Percentiles rank a stretch among this genome's conserved stretches.
Evolutionary conservation across 1,284 basidiomycete genomes (phyloP).

Genomic region (Ceratobasidium sp.): DNA sequence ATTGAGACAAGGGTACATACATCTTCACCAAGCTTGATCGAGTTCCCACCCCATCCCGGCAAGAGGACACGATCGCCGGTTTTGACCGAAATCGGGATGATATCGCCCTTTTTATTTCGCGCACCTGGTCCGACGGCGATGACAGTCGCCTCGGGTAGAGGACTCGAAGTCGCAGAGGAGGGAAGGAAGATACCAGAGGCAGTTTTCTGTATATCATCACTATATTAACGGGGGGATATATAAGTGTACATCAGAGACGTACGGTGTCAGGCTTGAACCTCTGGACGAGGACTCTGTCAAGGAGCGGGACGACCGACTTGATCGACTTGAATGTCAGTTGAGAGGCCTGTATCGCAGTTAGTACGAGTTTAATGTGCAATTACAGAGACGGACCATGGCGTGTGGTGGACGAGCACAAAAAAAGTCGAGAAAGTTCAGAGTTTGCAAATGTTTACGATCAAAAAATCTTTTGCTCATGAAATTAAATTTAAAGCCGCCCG

Average conservation of each 20-base stretch:
- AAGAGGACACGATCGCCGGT: slow-evolving; percentile 93
- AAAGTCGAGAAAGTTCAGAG: slow-evolving; percentile 26
- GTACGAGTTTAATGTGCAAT: neutral
- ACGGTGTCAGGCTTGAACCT: slow-evolving; percentile 95
- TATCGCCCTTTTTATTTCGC: slow-evolving; percentile 83
- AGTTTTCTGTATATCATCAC: slow-evolving; percentile 79
- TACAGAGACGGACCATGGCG: slow-evolving; percentile 41
- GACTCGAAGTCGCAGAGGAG: slow-evolving; percentile 82
- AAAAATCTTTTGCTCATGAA: slow-evolving; percentile 37
- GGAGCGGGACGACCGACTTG: slow-evolving; percentile 89
- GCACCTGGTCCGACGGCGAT: slow-evolving; percentile 96
- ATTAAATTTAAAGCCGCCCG: slow-evolving; percentile 36
- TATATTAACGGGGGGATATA: neutral
- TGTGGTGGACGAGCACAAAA: slow-evolving; percentile 35
- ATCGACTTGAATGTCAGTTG: slow-evolving; percentile 90
- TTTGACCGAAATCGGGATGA: slow-evolving; percentile 85
- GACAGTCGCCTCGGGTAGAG: slow-evolving; percentile 96
- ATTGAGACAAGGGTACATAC: no score
- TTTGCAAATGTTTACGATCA: slow-evolving; percentile 44
- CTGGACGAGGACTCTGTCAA: slow-evolving; percentile 98
- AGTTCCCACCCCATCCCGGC: slow-evolving; percentile 95
- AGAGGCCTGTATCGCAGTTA: slow-evolving; percentile 50
- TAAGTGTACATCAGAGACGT: slow-evolving; percentile 52
- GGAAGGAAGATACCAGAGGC: slow-evolving; percentile 95
- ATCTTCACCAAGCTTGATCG: slow-evolving; percentile 97